Conservation (phyloP, 1,139 yeast genomes). For the Groenewaldozyma auringiensis region DNA sequence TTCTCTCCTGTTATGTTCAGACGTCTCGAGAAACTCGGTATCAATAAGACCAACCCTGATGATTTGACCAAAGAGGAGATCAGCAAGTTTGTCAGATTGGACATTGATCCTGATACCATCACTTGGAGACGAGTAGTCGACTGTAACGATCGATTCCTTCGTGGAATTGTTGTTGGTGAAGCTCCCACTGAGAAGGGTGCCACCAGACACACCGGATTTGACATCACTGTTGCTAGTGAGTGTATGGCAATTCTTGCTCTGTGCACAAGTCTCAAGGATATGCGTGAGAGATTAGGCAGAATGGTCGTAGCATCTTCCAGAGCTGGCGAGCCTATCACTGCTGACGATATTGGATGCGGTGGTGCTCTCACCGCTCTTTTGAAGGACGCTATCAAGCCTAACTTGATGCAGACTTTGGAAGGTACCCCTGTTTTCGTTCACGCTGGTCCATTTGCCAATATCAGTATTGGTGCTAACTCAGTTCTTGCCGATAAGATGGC, state of each 20-base stretch:
- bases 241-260: constrained; percentile 98
- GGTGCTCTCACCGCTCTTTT: constrained; percentile 94
- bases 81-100: constrained; percentile 69
- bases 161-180: constrained; percentile 88
- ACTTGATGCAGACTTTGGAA: constrained; percentile 94
- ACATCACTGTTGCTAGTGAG: constrained; percentile 94
- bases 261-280: constrained; percentile 69
- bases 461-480: constrained; percentile 93
- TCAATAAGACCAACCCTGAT: constrained; percentile 72
- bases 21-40: constrained; percentile 74
- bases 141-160: constrained; percentile 85
- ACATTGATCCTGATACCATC: constrained; percentile 87
- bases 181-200: constrained; percentile 93
- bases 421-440: constrained; percentile 98
- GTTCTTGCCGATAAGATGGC: constrained; percentile 95
- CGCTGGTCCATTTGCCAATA: constrained; percentile 98
- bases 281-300: constrained; percentile 84
- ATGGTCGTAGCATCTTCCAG: constrained; percentile 84
- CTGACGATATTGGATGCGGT: constrained; percentile 95
- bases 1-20: constrained; percentile 74
- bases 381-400: constrained; percentile 96
- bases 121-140: constrained; percentile 97
- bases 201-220: constrained; percentile 87
- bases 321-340: constrained; percentile 83
- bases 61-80: constrained; percentile 76